phyloP scores from a whole-genome alignment of 108 stramenopile species.

The Hondaea fermentalgiana region DNA sequence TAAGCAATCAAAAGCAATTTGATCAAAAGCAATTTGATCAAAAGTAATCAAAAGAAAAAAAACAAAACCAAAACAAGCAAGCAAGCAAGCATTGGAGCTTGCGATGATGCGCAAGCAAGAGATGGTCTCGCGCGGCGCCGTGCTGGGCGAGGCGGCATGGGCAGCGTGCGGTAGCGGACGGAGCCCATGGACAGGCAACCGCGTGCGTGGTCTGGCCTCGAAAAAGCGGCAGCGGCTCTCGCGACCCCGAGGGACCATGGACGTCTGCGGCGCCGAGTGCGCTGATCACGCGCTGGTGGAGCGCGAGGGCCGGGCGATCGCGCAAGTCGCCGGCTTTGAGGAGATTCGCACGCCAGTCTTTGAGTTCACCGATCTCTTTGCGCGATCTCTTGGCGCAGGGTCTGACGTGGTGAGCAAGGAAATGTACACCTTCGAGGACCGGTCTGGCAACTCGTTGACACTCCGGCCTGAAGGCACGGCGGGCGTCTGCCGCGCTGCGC shows the following conservation, averaged over 20 bases:
- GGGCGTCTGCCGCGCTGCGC: background rate
- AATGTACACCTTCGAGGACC: background rate
- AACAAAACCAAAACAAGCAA: too few species aligned
- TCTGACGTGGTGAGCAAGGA: conserved; percentile 17
- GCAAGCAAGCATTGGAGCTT: too few species aligned
- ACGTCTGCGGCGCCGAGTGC: background rate
- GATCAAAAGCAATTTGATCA: too few species aligned
- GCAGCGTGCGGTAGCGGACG: too few species aligned
- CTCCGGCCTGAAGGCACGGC: conserved; percentile 2
- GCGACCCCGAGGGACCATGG: background rate
- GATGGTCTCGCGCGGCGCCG: too few species aligned
- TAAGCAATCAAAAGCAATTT: too few species aligned
- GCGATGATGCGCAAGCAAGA: too few species aligned
- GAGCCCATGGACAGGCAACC: too few species aligned
- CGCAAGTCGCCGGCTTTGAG: background rate
- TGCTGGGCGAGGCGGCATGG: too few species aligned
- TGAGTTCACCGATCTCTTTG: background rate
- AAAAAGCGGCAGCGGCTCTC: background rate
- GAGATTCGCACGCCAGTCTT: background rate
- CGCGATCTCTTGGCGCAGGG: background rate
- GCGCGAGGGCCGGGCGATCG: background rate
- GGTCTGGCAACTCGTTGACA: background rate
- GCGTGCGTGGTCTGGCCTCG: too few species aligned
- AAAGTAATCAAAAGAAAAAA: too few species aligned
- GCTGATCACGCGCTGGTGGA: background rate